A percentile compares a stretch with the other conserved stretches of the same genome.
These are phyloP conservation scores for Termitomyces sp. DNA, from an alignment of 768 basidiomycete species.

Conservation along the genomic window DNA sequence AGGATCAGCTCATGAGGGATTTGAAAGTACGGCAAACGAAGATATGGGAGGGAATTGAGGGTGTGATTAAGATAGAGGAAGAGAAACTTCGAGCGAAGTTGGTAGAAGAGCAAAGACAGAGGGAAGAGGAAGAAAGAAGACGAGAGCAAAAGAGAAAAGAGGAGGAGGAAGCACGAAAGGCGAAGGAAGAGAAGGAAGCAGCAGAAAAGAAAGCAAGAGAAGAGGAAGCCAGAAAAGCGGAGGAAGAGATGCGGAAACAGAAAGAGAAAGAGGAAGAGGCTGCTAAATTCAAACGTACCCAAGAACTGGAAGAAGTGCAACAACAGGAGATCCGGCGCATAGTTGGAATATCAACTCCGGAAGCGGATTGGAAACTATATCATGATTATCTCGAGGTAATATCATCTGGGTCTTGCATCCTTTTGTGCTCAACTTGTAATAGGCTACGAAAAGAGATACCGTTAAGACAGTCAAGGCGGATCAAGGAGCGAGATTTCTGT, in stretches of 20 bases:
- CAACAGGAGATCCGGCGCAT: slow-evolving; percentile 21
- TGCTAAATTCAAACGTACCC: slow-evolving; percentile 25
- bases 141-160: slow-evolving; percentile 37
- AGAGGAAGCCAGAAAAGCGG: slow-evolving; percentile 29
- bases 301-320: slow-evolving; percentile 19
- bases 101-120: slow-evolving; percentile 50
- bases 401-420: background rate
- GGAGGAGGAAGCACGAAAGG: slow-evolving; percentile 37
- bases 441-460: slow-evolving; percentile 61
- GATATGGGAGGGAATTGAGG: slow-evolving; percentile 56
- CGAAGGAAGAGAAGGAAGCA: slow-evolving; percentile 40
- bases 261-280: slow-evolving; percentile 33
- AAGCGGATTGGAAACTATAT: slow-evolving; percentile 61
- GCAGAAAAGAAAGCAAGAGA: slow-evolving; percentile 40
- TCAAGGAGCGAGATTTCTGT: slow-evolving; percentile 47
- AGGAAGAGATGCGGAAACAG: slow-evolving; percentile 30
- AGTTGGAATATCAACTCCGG: slow-evolving; percentile 48
- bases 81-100: slow-evolving; percentile 45
- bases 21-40: slow-evolving; percentile 51
- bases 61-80: slow-evolving; percentile 56
- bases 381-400: slow-evolving; percentile 49
- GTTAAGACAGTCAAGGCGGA: slow-evolving; percentile 61
- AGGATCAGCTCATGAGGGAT: slow-evolving; percentile 33
- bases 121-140: slow-evolving; percentile 43
- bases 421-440: slow-evolving; percentile 3